phyloP scores from a whole-genome alignment of 192 early-diverging fungal genomes.

The Cetraspora pellucida region DNA sequence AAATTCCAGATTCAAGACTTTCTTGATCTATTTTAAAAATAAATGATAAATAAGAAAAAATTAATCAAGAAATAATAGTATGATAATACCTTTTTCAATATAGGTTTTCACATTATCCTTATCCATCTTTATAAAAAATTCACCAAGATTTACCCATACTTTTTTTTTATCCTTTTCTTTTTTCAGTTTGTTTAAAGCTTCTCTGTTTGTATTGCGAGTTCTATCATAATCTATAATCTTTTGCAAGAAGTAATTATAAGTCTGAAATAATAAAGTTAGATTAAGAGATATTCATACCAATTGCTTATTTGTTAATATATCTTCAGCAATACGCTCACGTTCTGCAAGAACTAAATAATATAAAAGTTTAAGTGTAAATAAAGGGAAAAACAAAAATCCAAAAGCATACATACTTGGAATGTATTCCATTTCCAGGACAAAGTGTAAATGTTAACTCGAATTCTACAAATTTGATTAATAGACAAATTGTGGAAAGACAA shows the following conservation, averaged over 20 bases:
- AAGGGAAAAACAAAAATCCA: too few relatives aligned
- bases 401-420: neutral
- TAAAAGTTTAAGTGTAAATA: neutral
- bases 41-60: neutral
- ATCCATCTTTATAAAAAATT: slow-evolving; percentile 62
- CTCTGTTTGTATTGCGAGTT: slow-evolving; percentile 58
- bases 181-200: slow-evolving; percentile 52
- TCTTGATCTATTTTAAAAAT: slow-evolving; percentile 48
- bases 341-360: slow-evolving; percentile 43
- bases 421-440: slow-evolving; percentile 4
- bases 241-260: neutral
- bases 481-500: too few relatives aligned
- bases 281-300: slow-evolving; percentile 43
- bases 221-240: slow-evolving; percentile 63
- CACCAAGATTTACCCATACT: slow-evolving; percentile 60
- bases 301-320: slow-evolving; percentile 60
- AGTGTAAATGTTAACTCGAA: too few relatives aligned
- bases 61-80: neutral
- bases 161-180: slow-evolving; percentile 52
- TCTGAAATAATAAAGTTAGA: neutral
- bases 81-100: slow-evolving; percentile 56
- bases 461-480: too few relatives aligned
- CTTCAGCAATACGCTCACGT: slow-evolving; percentile 54
- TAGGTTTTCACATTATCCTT: slow-evolving; percentile 50
- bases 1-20: slow-evolving; percentile 51